Base-by-base conservation (phyloP, 129 eudicot genomes). In the Tagetes erecta region DNA sequence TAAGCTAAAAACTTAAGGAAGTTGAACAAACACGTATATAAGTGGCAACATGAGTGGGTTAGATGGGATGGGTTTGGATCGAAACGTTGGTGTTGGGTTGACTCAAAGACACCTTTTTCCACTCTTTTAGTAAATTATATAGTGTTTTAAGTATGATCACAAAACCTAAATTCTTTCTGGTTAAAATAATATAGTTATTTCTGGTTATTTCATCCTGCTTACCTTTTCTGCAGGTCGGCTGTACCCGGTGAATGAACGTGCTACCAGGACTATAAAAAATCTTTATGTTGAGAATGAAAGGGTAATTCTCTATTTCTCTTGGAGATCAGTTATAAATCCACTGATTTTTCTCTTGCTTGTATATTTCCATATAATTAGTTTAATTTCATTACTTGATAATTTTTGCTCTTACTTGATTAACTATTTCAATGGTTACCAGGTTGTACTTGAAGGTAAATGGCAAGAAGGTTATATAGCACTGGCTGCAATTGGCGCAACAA, bases 401-500 rank as follows among this genome's bases (percentile, higher is more conserved):
- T 33, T 39, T 60, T 75, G 37, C 8, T 67, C 49, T 60, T 10
- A 60, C 11, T 13, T 13, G 49, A 68, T 76, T 68, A 11, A 7
- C 69, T 31, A 37, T 68, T 53, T 79, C 53, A 62, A 53, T 49
- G 70, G 51, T 81, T 76, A 67, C 70, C 83, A 94, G 99, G 91
- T 94, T 79, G 97, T 91, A 76, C 88, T 94, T 73, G 99, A 94
- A 85, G 97, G 99, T 69, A 80, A 77, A 63, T 94, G 99, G 97
- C 75, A 84, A 80, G 88, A 88, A 88, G 99, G 99, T 64, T 94
- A 84, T 84, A 85, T 94, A 82, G 96, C 99, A 78, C 68, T 94
- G 92, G 97, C 97, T 75, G 99, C 99, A 70, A 68, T 94, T 0
- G 99, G 99, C 65, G 99, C 99, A 72, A 91, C 99, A 75, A 94